Evolutionary conservation across 208 protist species (phyloP).

Genomic region (Trypanosoma caninum): DNA sequence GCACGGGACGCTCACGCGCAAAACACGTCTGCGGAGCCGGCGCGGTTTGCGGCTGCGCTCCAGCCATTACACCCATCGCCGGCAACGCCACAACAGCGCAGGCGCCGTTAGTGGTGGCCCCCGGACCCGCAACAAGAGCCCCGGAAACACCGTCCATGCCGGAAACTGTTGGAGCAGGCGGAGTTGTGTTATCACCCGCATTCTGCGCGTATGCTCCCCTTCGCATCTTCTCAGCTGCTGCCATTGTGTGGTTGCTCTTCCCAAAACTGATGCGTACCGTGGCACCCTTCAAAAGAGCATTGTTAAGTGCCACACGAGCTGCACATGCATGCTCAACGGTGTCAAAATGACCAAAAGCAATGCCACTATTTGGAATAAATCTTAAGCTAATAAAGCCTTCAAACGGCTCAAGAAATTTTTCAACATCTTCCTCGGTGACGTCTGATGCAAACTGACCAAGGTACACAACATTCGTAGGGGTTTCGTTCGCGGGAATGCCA

Average conservation of each 20-base stretch:
- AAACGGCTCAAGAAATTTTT: conserved; percentile 61
- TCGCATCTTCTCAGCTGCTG: conserved; percentile 60
- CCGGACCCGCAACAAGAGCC: conserved; percentile 36
- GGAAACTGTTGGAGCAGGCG: background rate
- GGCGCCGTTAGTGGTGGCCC: conserved; percentile 4
- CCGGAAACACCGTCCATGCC: conserved; percentile 27
- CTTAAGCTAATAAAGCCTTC: conserved; percentile 86
- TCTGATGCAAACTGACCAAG: conserved; percentile 72
- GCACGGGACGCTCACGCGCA: conserved; percentile 44
- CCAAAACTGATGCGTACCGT: conserved; percentile 81
- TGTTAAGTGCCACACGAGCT: conserved; percentile 54
- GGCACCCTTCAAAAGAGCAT: conserved; percentile 50
- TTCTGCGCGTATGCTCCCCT: conserved; percentile 7
- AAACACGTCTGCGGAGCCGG: conserved; percentile 31
- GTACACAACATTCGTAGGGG: conserved; percentile 83
- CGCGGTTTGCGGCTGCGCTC: conserved; percentile 6
- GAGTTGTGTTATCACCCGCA: background rate
- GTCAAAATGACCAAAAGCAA: conserved; percentile 87
- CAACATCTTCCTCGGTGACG: conserved; percentile 58
- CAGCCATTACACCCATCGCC: conserved; percentile 39
- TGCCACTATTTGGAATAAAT: conserved; percentile 53
- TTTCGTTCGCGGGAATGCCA: conserved; percentile 61
- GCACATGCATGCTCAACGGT: conserved; percentile 53
- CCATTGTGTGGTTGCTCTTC: conserved; percentile 74
- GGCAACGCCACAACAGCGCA: conserved; percentile 40